Conservation (phyloP, 441 rosid species). For the Brassica hybrid region DNA sequence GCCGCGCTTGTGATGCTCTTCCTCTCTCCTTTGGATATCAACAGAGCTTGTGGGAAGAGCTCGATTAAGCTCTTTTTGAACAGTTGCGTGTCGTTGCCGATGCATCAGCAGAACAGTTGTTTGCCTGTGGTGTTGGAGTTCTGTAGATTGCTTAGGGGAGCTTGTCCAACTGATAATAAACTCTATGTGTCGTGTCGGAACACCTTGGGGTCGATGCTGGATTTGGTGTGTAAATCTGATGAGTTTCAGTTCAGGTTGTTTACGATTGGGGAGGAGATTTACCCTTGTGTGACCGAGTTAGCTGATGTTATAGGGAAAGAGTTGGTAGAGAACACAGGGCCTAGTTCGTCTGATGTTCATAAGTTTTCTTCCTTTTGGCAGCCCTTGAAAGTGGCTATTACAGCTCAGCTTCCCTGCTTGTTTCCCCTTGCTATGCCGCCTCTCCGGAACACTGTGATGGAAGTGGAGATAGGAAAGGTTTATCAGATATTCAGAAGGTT, state of each 20-base stretch:
- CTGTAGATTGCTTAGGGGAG: constrained; percentile 68
- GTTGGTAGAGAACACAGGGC: constrained; percentile 43
- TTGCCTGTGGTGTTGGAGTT: constrained; percentile 51
- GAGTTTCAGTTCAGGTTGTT: constrained; percentile 40
- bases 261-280: constrained; percentile 56
- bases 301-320: constrained; percentile 57
- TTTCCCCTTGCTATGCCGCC: constrained; percentile 59
- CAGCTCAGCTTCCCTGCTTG: constrained; percentile 34
- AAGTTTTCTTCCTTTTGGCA: constrained; percentile 65
- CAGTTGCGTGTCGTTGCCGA: constrained; percentile 46
- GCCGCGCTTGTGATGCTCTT: constrained; percentile 76
- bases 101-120: constrained; percentile 47
- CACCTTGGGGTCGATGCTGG: constrained; percentile 65
- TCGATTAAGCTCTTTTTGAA: constrained; percentile 62
- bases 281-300: constrained; percentile 76
- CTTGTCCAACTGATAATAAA: constrained; percentile 47
- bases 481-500: constrained; percentile 49
- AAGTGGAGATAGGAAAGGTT: constrained; percentile 58
- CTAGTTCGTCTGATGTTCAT: constrained; percentile 50
- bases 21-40: constrained; percentile 52
- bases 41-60: constrained; percentile 60
- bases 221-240: constrained; percentile 38
- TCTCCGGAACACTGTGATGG: constrained; percentile 41
- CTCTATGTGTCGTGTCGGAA: constrained; percentile 70
- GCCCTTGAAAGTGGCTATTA: constrained; percentile 53